Percentiles rank a stretch among this genome's conserved stretches.
Evolutionary conservation across 164 flowering plant genomes (phyloP).

Genomic region (Vitis rotundifolia): DNA sequence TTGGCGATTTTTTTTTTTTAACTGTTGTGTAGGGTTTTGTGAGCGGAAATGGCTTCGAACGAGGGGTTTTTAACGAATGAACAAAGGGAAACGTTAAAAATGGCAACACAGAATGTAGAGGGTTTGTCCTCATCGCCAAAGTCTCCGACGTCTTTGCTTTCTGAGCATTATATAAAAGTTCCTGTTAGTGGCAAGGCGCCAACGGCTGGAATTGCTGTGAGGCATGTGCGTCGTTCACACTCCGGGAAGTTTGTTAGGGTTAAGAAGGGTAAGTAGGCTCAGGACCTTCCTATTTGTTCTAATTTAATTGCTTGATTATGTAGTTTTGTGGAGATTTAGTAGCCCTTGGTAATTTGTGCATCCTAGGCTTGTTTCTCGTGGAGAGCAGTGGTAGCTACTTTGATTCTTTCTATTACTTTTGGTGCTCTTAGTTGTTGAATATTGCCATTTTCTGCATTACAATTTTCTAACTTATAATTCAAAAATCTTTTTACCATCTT

Average conservation of each 20-base stretch:
- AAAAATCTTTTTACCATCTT: too few relatives aligned
- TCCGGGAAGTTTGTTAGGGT: slow-evolving; percentile 76
- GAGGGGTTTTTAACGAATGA: slow-evolving; percentile 90
- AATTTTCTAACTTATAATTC: too few relatives aligned
- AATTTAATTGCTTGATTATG: neutral
- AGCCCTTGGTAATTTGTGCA: too few relatives aligned
- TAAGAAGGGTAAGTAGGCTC: slow-evolving; percentile 77
- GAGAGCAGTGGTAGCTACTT: too few relatives aligned
- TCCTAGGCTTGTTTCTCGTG: too few relatives aligned
- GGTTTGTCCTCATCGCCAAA: slow-evolving; percentile 67
- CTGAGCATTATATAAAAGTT: slow-evolving; percentile 64
- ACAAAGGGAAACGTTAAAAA: slow-evolving; percentile 76
- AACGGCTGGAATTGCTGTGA: slow-evolving; percentile 53
- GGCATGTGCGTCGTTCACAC: slow-evolving; percentile 81
- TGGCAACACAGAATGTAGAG: slow-evolving; percentile 69
- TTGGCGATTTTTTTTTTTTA: neutral
- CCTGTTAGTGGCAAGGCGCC: slow-evolving; percentile 57
- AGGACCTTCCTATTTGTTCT: neutral
- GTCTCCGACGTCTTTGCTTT: slow-evolving; percentile 49
- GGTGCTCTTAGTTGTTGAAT: too few relatives aligned
- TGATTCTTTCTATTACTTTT: too few relatives aligned
- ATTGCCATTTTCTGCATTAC: too few relatives aligned
- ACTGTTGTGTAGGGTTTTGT: slow-evolving; percentile 9
- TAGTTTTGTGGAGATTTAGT: neutral
- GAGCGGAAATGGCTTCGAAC: slow-evolving; percentile 57